Percentiles rank a stretch among this genome's conserved stretches.
These are phyloP conservation scores for Naganishia randhawae DNA, from an alignment of 768 basidiomycete species.

Conservation along the genomic window DNA sequence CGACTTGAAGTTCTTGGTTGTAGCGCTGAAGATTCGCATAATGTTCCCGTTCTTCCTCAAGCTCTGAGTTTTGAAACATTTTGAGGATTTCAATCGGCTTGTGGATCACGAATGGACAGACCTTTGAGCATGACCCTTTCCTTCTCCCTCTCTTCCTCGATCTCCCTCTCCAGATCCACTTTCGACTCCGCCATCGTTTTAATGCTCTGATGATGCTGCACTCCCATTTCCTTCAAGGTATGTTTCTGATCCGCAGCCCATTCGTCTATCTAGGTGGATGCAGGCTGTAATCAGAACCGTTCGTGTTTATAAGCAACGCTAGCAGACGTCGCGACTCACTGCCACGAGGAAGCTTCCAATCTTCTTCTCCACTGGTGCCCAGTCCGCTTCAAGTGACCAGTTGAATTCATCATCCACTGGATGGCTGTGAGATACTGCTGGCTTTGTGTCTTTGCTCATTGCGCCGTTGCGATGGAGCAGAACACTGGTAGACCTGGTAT, in stretches of 20 bases:
- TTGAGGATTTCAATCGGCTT: slow-evolving; percentile 52
- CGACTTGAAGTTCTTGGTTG: slow-evolving; percentile 65
- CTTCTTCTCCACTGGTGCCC: slow-evolving; percentile 19
- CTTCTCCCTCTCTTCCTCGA: slow-evolving; percentile 67
- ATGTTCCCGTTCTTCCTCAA: slow-evolving; percentile 43
- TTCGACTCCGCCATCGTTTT: slow-evolving; percentile 63
- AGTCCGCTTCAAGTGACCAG: slow-evolving; percentile 13
- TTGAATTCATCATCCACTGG: slow-evolving; percentile 14
- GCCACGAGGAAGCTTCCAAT: slow-evolving; percentile 15
- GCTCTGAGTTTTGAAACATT: no score
- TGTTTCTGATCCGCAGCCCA: slow-evolving; percentile 71
- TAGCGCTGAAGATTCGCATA: slow-evolving; percentile 60
- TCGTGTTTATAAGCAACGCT: background rate
- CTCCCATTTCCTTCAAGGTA: slow-evolving; percentile 65
- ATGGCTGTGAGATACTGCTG: slow-evolving; percentile 5
- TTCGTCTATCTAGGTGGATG: slow-evolving; percentile 47
- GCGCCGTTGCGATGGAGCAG: background rate
- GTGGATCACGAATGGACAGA: slow-evolving; percentile 61
- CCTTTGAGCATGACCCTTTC: slow-evolving; percentile 76
- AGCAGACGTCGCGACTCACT: background rate
- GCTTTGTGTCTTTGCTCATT: slow-evolving; percentile 19
- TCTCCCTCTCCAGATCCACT: slow-evolving; percentile 65
- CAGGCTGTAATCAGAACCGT: background rate
- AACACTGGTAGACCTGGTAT: background rate
- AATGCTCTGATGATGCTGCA: slow-evolving; percentile 61